Percentiles rank a stretch among this genome's conserved stretches.
Evolutionary conservation across 768 basidiomycete genomes (phyloP).

Genomic region (Xanthoconium stramineum): DNA sequence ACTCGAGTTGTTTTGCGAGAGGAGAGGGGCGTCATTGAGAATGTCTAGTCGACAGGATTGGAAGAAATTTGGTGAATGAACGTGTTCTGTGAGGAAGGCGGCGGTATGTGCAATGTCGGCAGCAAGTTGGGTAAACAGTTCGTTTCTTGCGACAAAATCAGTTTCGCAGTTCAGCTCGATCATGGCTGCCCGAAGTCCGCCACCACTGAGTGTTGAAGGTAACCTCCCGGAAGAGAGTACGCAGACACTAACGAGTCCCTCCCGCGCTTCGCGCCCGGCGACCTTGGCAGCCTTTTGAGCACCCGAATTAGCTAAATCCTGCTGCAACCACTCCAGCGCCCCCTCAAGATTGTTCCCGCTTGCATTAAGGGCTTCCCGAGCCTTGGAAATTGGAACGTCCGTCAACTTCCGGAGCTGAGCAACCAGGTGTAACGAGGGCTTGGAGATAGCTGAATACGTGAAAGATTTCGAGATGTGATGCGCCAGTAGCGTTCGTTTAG

Average conservation of each 20-base stretch:
- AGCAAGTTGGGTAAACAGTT: slow-evolving; percentile 74
- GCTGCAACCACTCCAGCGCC: slow-evolving; percentile 79
- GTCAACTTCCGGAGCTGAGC: slow-evolving; percentile 81
- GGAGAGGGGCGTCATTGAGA: slow-evolving; percentile 64
- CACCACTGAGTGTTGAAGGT: slow-evolving; percentile 33
- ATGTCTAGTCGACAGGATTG: slow-evolving; percentile 48
- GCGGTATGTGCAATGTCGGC: slow-evolving; percentile 80
- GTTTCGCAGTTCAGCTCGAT: slow-evolving; percentile 96
- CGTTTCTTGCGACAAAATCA: slow-evolving; percentile 90
- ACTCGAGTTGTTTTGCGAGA: slow-evolving; percentile 36
- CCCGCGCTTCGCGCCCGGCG: slow-evolving; percentile 63
- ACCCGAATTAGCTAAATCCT: slow-evolving; percentile 68
- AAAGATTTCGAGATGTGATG: not conserved
- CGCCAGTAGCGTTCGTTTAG: not conserved
- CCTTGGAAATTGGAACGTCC: slow-evolving; percentile 82
- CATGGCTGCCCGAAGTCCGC: slow-evolving; percentile 73
- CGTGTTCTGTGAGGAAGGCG: slow-evolving; percentile 62
- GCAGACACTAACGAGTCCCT: slow-evolving; percentile 79
- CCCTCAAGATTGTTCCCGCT: slow-evolving; percentile 68
- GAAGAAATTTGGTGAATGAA: slow-evolving; percentile 36
- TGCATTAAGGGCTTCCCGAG: slow-evolving; percentile 78
- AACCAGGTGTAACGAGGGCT: slow-evolving; percentile 72
- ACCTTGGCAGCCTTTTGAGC: slow-evolving; percentile 83
- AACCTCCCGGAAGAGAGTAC: slow-evolving; percentile 64
- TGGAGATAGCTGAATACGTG: slow-evolving; percentile 54